Conservation (phyloP, 371 early-diverging fungal genomes). For the Mucor plumbeus region DNA sequence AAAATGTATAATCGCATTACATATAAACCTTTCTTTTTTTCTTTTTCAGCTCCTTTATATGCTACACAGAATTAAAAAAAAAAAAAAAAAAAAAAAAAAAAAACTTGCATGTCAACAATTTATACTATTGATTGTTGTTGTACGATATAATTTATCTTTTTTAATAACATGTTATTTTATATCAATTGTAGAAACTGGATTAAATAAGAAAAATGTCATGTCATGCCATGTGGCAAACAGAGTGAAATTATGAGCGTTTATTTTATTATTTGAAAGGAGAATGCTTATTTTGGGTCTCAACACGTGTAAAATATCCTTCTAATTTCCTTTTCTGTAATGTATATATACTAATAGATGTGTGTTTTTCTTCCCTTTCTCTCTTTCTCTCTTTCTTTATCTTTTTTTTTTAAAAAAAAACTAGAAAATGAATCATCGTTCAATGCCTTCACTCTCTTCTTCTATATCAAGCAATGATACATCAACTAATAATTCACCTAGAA, state of each 20-base stretch:
- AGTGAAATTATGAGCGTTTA: not conserved
- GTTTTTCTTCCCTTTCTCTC: not conserved
- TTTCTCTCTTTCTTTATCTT: conserved; percentile 9
- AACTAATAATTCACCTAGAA: conserved; percentile 14
- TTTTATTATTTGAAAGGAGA: not conserved
- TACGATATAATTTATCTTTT: not conserved
- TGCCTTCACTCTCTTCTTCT: conserved; percentile 24
- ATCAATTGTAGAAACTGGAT: not conserved
- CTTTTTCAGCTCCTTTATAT: not conserved
- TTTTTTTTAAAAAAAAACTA: not conserved
- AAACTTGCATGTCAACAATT: not conserved
- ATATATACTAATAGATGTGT: not conserved
- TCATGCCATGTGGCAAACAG: conserved; percentile 17
- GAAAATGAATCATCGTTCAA: conserved; percentile 22
- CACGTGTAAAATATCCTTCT: not conserved
- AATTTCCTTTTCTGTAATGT: conserved; percentile 1
- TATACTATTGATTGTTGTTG: not conserved
- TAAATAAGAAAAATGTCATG: not conserved
- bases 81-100: not conserved
- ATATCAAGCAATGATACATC: conserved; percentile 15
- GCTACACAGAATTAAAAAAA: not conserved
- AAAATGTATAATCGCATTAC: not conserved
- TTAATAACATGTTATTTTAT: not conserved
- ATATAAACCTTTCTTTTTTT: not conserved
- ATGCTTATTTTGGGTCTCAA: not conserved